Base-by-base conservation (phyloP, 108 stramenopile species). In the Fistulifera solaris region DNA sequence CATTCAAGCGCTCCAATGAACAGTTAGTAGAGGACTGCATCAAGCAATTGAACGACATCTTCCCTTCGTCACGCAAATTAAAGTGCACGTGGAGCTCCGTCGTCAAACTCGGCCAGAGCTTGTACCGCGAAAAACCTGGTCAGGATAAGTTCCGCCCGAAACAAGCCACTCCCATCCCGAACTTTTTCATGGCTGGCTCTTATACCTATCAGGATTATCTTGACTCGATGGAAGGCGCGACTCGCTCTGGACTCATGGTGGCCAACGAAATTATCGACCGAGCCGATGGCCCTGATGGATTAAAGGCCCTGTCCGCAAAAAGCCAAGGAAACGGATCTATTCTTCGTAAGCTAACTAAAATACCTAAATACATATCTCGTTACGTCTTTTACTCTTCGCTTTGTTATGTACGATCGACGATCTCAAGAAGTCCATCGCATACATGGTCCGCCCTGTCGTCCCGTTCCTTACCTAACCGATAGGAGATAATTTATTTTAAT, bases 181-280 rank as follows among this genome's bases (percentile, higher is more conserved):
- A 97, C 82, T 95, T 97, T 74, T 97, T 91, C 83, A 65, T 97
- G 72, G 88, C 93, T 0, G 96, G 96, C 18, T 92, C 89, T 11
- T 97, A 97, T 70, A 97, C 96, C 1, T 97, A 92, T 71, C 94
- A 95, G 61, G 96, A 97, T 73, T 97, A 97, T 66, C 62, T 95
- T 53, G 94, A 95, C 69, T 95, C 94, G 25, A 97, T 97, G 96
- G 96, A 97, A 60, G 94, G 96, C 38, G 96, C 96, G 3, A 97
- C 96, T 11, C 75, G 90, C 57, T 87, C 85, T 24, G 94, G 94
- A 23, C 71, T 97, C 40, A 83, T 95, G 85, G 87, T 88, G 41
- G 96, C 96, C 0, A 94, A 97, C 73, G 91, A 91, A 31, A 87
- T 97, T 52, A 85, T 97, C 49, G 86, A 82, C 38, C 61, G 90